phyloP scores from a whole-genome alignment of 345 rosid genomes.

The Tarenaya hassleriana region DNA sequence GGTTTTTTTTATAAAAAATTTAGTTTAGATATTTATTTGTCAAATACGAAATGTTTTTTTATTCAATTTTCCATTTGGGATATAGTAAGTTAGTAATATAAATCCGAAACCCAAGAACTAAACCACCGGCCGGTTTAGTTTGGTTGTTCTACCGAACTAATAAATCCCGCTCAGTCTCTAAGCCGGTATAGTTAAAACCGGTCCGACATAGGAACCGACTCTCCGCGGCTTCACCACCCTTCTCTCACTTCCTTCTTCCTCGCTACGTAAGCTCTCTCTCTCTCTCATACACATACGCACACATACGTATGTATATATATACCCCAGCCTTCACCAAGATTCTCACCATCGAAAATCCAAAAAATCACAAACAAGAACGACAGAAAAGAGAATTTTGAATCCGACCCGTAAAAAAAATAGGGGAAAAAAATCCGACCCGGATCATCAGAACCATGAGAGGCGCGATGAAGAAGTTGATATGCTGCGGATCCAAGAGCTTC shows the following conservation, averaged over 20 bases:
- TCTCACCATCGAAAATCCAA: no score
- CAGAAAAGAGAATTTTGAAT: slow-evolving; percentile 1
- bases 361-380: neutral
- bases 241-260: slow-evolving; percentile 19
- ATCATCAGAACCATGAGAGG: slow-evolving; percentile 25
- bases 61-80: no score
- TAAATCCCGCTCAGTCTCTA: no score
- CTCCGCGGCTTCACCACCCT: slow-evolving; percentile 17
- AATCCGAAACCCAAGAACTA: no score
- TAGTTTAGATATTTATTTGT: no score
- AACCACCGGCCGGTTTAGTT: no score
- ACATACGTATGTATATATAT: neutral
- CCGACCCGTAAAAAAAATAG: neutral
- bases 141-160: no score
- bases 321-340: no score
- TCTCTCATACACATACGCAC: slow-evolving; percentile 1
- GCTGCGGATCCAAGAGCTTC: slow-evolving; percentile 38
- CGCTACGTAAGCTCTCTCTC: slow-evolving; percentile 23
- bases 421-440: neutral
- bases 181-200: neutral
- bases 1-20: no score
- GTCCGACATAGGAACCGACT: slow-evolving; percentile 17
- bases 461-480: slow-evolving; percentile 39
- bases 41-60: no score
- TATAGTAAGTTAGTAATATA: no score